phyloP scores from a whole-genome alignment of 2,329 filamentous ascomycete species.

The Nemania sp. region DNA sequence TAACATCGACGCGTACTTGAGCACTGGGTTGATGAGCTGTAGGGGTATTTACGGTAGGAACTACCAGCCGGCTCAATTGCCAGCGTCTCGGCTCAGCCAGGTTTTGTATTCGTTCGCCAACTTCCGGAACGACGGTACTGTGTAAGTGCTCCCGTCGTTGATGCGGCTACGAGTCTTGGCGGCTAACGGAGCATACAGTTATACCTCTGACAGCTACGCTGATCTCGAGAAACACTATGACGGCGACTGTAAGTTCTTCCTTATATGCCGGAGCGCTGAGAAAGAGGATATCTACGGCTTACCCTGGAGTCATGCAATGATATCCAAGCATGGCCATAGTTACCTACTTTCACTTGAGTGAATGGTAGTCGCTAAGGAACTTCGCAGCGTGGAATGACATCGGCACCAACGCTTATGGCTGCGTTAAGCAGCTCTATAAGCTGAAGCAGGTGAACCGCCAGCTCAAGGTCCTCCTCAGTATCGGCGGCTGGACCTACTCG shows the following conservation, averaged over 20 bases:
- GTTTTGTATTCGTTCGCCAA: slow-evolving; percentile 84
- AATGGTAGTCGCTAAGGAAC: slow-evolving; percentile 23
- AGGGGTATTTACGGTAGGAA: slow-evolving; percentile 76
- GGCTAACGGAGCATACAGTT: slow-evolving; percentile 44
- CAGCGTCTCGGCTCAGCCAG: slow-evolving; percentile 72
- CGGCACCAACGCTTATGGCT: slow-evolving; percentile 78
- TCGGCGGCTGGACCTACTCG: slow-evolving; percentile 87
- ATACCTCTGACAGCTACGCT: slow-evolving; percentile 69
- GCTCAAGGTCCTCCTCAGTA: slow-evolving; percentile 76
- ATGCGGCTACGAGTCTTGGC: too few species aligned
- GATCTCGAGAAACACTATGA: slow-evolving; percentile 76
- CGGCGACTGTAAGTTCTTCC: slow-evolving; percentile 59
- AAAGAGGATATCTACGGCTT: too few species aligned
- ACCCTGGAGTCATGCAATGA: too few species aligned
- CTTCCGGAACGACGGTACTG: slow-evolving; percentile 70
- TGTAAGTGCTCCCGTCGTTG: slow-evolving; percentile 60
- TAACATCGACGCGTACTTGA: neutral
- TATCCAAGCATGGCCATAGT: too few species aligned
- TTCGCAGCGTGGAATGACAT: slow-evolving; percentile 59
- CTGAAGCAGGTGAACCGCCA: slow-evolving; percentile 79
- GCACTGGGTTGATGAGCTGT: slow-evolving; percentile 9
- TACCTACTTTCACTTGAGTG: neutral
- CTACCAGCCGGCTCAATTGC: slow-evolving; percentile 72
- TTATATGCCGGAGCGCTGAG: too few species aligned
- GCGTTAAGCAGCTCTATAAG: slow-evolving; percentile 76